Base-by-base conservation (phyloP, 2,329 filamentous ascomycete genomes). In the Alternaria triticimaculans region DNA sequence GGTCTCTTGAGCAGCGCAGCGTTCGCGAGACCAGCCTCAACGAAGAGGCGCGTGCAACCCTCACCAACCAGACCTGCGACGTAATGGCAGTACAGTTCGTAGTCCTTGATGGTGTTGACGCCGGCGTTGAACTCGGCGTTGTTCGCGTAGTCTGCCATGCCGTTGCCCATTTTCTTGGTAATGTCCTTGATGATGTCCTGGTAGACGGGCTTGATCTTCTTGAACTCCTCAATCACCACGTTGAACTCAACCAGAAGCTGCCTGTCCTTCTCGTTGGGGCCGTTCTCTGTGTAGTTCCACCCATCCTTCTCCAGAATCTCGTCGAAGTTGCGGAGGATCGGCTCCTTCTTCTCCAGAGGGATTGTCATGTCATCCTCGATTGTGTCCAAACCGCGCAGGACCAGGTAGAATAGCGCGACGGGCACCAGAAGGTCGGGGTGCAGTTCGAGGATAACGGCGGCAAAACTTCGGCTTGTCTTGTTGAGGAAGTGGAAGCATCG, bases 351-450 rank as follows among this genome's bases (percentile, higher is more conserved):
- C 68, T 88, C 86, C 43, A 95, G 83, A 3, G 91, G 85, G 64
- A 99, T 90, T 6, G 94, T 97, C 89, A 97, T 98, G 81, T 99
- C 96, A 85, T 99, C 96, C 82, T 99, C 96, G 64, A 99, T 92
- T n/a, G 96, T 99, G 81, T 99, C 96, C 55, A 99, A 87, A 50
- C 93, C 96, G 65, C 96, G 92, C 58, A 99, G 87, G 57, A 93
- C 88, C 26, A 99, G 88, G 84, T 99, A 99, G 86, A 99, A 99
- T 10, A 98, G 85, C 60, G 90, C 89, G 49, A 98, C 87, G 23
- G 96, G 94, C 44, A 97, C 88, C 37, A 98, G 88, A 30, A 99
- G 89, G 82, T 99, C 95, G 1, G 94, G 94, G 78, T 97, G 94
- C 46, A 99, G 87, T 83, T 99, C 96, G 82, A 97, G 89, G 69